Evolutionary conservation across 2,329 filamentous ascomycete species (phyloP).

Genomic region (Botryotinia calthae): DNA sequence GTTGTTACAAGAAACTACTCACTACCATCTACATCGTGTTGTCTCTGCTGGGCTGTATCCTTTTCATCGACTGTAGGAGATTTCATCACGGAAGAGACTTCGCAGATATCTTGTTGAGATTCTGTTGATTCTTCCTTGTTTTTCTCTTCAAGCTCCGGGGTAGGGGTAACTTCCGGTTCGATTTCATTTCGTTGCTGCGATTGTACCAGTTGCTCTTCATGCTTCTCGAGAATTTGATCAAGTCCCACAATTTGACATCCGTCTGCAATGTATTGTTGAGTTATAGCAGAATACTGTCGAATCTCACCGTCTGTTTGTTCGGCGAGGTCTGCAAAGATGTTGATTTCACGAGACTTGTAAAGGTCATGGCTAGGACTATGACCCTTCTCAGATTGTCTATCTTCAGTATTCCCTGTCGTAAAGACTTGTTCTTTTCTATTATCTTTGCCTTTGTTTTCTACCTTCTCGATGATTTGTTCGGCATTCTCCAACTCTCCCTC

Average conservation of each 20-base stretch:
- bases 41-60: background rate
- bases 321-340: background rate
- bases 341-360: background rate
- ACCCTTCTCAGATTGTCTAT: too few relatives aligned
- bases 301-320: background rate
- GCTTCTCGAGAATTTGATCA: background rate
- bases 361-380: fast-evolving
- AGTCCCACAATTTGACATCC: background rate
- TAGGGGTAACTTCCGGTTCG: too few relatives aligned
- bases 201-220: background rate
- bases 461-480: background rate
- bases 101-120: too few relatives aligned
- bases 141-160: fast-evolving
- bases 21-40: background rate
- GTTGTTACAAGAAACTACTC: background rate
- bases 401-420: background rate
- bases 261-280: background rate
- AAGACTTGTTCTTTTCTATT: background rate
- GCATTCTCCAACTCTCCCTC: background rate
- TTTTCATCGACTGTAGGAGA: fast-evolving
- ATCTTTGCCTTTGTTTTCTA: background rate
- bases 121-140: background rate
- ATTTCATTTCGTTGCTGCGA: fast-evolving
- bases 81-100: background rate
- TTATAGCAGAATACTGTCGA: background rate